These are phyloP conservation scores for Acorus gramineus DNA, from an alignment of 106 monocot genomes.

Conservation along the genomic window DNA sequence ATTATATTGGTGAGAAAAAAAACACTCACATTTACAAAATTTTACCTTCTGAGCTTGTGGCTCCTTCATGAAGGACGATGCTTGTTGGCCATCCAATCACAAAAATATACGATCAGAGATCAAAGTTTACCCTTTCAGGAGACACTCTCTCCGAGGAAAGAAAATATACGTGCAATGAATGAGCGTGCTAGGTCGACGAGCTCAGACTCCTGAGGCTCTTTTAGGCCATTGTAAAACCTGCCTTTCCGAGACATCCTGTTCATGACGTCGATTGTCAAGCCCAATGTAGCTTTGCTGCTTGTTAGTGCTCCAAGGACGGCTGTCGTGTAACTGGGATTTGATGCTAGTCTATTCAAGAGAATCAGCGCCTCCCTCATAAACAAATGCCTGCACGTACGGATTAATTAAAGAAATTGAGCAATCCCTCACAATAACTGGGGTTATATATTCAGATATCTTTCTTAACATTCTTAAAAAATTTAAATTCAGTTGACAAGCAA, in stretches of 20 bases:
- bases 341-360: slow-evolving; percentile 72
- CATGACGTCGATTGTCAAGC: slow-evolving; percentile 47
- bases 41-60: no score
- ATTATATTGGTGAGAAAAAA: no score
- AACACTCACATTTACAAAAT: no score
- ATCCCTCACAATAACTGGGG: no score
- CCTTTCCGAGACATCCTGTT: slow-evolving; percentile 38
- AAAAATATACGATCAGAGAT: no score
- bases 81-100: no score
- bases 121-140: neutral
- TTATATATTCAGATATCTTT: no score
- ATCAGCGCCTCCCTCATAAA: slow-evolving; percentile 68
- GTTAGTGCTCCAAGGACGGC: slow-evolving; percentile 46
- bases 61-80: no score
- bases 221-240: slow-evolving; percentile 5
- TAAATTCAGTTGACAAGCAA: no score
- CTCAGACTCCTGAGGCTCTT: slow-evolving; percentile 33
- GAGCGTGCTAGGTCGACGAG: slow-evolving; percentile 45
- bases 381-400: slow-evolving; percentile 19
- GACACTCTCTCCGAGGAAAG: slow-evolving; percentile 34
- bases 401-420: no score
- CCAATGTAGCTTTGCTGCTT: slow-evolving; percentile 26
- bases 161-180: slow-evolving; percentile 47
- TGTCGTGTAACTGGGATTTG: slow-evolving; percentile 50
- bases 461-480: no score